These are phyloP conservation scores for Mesembryanthemum crystallinum DNA, from an alignment of 148 eudicot genomes.

Conservation along the genomic window DNA sequence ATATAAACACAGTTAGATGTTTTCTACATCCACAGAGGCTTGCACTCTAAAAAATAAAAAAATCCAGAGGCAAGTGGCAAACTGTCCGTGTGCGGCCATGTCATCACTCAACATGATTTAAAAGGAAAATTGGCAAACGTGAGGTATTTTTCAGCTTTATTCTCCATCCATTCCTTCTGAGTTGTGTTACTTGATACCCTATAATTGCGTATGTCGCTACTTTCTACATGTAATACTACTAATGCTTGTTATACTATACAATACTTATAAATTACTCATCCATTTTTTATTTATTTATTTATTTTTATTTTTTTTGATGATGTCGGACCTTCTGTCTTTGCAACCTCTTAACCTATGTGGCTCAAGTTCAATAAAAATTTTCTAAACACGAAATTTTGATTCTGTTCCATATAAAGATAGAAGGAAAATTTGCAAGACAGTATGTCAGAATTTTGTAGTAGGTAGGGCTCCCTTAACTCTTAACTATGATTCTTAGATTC, in stretches of 20 bases:
- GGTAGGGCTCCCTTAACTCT: neutral
- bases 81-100: neutral
- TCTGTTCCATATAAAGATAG: neutral
- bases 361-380: no score
- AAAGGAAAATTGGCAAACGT: conserved; percentile 7
- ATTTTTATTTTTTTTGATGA: no score
- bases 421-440: neutral
- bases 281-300: no score
- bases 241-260: neutral
- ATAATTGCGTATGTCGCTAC: neutral
- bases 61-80: neutral
- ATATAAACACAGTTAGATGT: neutral
- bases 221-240: neutral
- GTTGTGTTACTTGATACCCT: neutral
- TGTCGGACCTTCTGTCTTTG: neutral
- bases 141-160: conserved; percentile 26
- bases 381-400: neutral
- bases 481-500: neutral
- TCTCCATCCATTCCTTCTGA: neutral
- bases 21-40: no score
- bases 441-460: neutral
- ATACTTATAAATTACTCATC: neutral
- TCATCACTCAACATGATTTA: neutral
- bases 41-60: neutral
- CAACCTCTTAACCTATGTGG: neutral